A percentile compares a stretch with the other conserved stretches of the same genome.
These are phyloP conservation scores for Wickerhamiella infanticola DNA, from an alignment of 1,139 yeast genomes.

Conservation along the genomic window DNA sequence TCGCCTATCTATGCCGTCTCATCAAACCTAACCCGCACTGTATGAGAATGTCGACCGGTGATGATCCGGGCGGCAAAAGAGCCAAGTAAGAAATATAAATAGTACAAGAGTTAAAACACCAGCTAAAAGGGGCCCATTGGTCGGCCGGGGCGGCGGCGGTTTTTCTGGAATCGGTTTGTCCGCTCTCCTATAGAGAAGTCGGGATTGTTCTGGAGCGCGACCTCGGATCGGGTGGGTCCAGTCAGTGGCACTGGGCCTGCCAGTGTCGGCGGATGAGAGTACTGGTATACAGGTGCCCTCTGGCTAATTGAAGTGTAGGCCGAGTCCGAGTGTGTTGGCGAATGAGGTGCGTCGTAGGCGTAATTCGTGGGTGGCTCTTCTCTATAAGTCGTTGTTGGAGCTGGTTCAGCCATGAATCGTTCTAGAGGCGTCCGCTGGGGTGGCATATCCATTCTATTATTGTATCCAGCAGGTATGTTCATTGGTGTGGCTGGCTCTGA, in stretches of 20 bases:
- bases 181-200: conserved; percentile 21
- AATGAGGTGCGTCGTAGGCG: conserved; percentile 2
- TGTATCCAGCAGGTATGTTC: not conserved
- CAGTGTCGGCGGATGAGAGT: not conserved
- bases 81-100: not conserved
- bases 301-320: conserved; percentile 11
- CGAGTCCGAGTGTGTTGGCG: conserved; percentile 8
- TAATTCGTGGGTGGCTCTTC: conserved; percentile 5
- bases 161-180: conserved; percentile 1
- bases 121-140: not conserved
- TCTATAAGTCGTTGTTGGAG: conserved; percentile 1
- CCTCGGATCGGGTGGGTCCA: conserved; percentile 17
- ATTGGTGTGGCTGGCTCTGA: conserved; percentile 1
- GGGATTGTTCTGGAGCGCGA: conserved; percentile 22
- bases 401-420: conserved; percentile 3
- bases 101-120: not conserved
- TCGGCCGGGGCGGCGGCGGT: not conserved
- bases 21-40: too few species aligned
- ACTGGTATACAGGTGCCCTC: conserved; percentile 1
- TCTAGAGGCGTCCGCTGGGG: conserved; percentile 5
- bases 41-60: too few species aligned
- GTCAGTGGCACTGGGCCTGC: conserved; percentile 9
- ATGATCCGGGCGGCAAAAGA: not conserved
- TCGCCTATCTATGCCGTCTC: too few species aligned
- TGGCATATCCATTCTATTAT: not conserved